Evolutionary conservation across 1,139 yeast species (phyloP).

Genomic region (Maudiozyma humilis): DNA sequence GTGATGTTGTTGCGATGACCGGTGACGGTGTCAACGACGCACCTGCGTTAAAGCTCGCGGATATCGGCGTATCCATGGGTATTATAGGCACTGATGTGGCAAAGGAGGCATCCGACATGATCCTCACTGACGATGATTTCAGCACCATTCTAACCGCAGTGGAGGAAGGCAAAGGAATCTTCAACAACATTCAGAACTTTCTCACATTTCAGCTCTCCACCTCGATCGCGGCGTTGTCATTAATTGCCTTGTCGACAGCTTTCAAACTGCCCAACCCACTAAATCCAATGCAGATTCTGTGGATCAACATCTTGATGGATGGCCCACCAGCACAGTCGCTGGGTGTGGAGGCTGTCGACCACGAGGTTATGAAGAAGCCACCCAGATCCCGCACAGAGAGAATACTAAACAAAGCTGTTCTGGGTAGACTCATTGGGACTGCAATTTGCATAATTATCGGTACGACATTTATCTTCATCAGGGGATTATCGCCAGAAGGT

Average conservation of each 20-base stretch:
- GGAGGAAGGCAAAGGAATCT: no score
- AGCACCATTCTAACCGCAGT: no score
- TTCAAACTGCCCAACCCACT: slow-evolving; percentile 87
- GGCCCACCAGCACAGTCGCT: slow-evolving; percentile 98
- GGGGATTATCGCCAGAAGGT: slow-evolving; percentile 69
- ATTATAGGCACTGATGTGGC: slow-evolving; percentile 88
- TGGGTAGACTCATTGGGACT: slow-evolving; percentile 66
- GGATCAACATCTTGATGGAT: slow-evolving; percentile 97
- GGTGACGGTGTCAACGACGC: slow-evolving; percentile 99
- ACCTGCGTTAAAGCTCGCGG: slow-evolving; percentile 92
- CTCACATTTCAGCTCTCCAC: slow-evolving; percentile 91
- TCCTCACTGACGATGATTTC: no score
- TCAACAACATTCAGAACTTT: slow-evolving; percentile 89
- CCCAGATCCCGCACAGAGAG: slow-evolving; percentile 81
- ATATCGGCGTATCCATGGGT: slow-evolving; percentile 97
- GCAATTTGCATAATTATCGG: slow-evolving; percentile 69
- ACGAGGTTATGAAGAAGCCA: slow-evolving; percentile 87
- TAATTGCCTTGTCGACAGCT: slow-evolving; percentile 79
- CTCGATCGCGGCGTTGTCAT: slow-evolving; percentile 84
- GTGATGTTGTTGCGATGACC: slow-evolving; percentile 97
- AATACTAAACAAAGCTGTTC: slow-evolving; percentile 65
- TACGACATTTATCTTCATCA: slow-evolving; percentile 72
- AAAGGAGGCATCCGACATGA: no score
- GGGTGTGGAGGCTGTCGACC: slow-evolving; percentile 96
- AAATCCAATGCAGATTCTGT: slow-evolving; percentile 95